These are phyloP conservation scores for Globisporangium middletonii DNA, from an alignment of 352 stramenopile species.

Conservation along the genomic window DNA sequence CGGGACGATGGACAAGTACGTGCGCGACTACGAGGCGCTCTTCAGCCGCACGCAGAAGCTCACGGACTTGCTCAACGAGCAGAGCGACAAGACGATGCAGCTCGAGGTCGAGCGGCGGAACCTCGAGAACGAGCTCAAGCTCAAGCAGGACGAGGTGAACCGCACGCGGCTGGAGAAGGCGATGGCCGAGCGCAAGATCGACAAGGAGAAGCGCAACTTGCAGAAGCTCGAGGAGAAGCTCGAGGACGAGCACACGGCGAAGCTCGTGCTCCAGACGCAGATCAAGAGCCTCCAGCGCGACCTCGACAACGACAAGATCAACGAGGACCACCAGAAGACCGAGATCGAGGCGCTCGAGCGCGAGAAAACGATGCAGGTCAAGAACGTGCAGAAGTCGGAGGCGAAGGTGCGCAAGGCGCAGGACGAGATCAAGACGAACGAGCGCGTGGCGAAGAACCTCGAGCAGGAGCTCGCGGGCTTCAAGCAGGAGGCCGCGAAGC, in stretches of 20 bases:
- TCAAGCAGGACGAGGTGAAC: slow-evolving; percentile 75
- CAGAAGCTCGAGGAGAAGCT: slow-evolving; percentile 89
- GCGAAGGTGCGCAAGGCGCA: slow-evolving; percentile 83
- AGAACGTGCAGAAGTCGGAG: slow-evolving; percentile 79
- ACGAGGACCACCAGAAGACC: slow-evolving; percentile 60
- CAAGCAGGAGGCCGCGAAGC: slow-evolving; percentile 82
- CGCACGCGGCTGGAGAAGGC: slow-evolving; percentile 85
- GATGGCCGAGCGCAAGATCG: slow-evolving; percentile 87
- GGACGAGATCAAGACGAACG: slow-evolving; percentile 90
- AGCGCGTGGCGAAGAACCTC: slow-evolving; percentile 86
- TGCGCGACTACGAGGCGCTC: slow-evolving; percentile 90
- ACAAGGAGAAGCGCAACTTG: slow-evolving; percentile 83
- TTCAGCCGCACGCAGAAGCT: slow-evolving; percentile 90
- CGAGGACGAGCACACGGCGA: slow-evolving; percentile 85
- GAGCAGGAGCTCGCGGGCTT: slow-evolving; percentile 79
- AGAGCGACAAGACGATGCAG: slow-evolving; percentile 85
- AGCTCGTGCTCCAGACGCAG: slow-evolving; percentile 76
- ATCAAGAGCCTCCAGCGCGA: slow-evolving; percentile 82
- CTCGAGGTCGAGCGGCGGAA: slow-evolving; percentile 76
- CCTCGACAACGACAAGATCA: slow-evolving; percentile 70
- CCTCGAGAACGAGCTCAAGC: slow-evolving; percentile 84
- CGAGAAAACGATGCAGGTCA: slow-evolving; percentile 81
- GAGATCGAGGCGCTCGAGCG: slow-evolving; percentile 85
- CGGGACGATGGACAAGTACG: slow-evolving; percentile 91
- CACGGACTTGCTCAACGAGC: slow-evolving; percentile 90